Percentiles rank a stretch among this genome's conserved stretches.
These are phyloP conservation scores for Artemisia tridentata DNA, from an alignment of 129 eudicot species.

Conservation along the genomic window DNA sequence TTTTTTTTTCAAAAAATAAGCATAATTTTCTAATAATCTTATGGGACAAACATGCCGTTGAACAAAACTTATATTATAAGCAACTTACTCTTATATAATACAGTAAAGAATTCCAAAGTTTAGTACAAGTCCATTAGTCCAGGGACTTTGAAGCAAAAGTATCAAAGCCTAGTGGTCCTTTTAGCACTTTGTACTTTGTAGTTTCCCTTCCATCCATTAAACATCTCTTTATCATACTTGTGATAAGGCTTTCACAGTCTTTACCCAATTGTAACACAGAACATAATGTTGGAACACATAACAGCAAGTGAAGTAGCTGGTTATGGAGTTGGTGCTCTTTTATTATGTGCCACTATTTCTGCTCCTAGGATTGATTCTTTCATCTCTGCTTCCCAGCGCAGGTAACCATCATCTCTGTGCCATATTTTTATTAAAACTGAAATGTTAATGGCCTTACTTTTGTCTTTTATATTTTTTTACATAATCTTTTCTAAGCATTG, in stretches of 20 bases:
- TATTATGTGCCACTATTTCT: conserved; percentile 72
- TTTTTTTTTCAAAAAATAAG: too few relatives aligned
- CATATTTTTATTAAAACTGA: neutral
- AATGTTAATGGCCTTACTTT: neutral
- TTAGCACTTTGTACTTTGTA: conserved; percentile 4
- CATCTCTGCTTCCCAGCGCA: conserved; percentile 87
- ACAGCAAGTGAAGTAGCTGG: conserved; percentile 91
- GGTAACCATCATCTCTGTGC: conserved; percentile 34
- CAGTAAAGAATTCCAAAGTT: too few relatives aligned
- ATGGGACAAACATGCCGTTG: neutral
- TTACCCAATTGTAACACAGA: neutral
- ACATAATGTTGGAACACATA: conserved; percentile 60
- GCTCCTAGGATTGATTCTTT: conserved; percentile 76
- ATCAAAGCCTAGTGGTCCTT: neutral
- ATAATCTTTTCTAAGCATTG: neutral
- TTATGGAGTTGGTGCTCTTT: conserved; percentile 76
- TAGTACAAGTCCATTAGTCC: neutral
- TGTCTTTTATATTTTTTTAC: neutral
- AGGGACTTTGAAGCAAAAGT: conserved; percentile 16
- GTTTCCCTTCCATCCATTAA: conserved; percentile 1
- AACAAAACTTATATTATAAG: too few relatives aligned
- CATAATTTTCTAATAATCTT: too few relatives aligned
- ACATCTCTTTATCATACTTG: neutral
- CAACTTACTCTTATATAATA: too few relatives aligned
- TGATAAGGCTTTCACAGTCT: conserved; percentile 23